Evolutionary conservation across 345 rosid genomes (phyloP).

Genomic region (Hibiscus mutabilis): DNA sequence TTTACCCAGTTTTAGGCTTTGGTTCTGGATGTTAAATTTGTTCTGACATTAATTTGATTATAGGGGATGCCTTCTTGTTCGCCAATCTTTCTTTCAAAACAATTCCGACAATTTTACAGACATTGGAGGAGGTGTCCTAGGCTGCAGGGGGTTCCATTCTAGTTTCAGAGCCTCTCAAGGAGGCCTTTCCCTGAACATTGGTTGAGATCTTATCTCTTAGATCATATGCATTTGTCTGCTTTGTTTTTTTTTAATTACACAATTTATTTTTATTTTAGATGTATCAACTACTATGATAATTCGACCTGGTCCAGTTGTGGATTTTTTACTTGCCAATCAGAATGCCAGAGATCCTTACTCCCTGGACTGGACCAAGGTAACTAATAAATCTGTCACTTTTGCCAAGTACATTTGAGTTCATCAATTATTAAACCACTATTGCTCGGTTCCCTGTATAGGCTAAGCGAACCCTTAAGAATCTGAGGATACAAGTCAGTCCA

Average conservation of each 20-base stretch:
- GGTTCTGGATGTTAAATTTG: neutral
- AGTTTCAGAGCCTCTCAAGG: constrained; percentile 83
- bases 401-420: neutral
- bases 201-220: constrained; percentile 23
- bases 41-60: constrained; percentile 9
- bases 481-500: constrained; percentile 64
- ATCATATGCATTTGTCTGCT: neutral
- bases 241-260: neutral
- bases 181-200: constrained; percentile 87
- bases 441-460: constrained; percentile 40
- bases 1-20: neutral
- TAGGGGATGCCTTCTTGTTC: constrained; percentile 95
- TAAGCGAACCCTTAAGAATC: constrained; percentile 55
- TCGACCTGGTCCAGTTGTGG: constrained; percentile 75
- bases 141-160: constrained; percentile 79
- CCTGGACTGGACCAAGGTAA: constrained; percentile 83
- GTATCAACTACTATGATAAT: constrained; percentile 89
- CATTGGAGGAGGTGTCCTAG: constrained; percentile 80
- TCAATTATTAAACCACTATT: neutral
- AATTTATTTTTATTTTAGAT: constrained; percentile 34
- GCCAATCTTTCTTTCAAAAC: constrained; percentile 78
- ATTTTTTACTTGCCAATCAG: constrained; percentile 64
- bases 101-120: constrained; percentile 61
- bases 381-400: neutral
- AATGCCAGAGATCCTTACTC: constrained; percentile 46